Base-by-base conservation (phyloP, 2,329 filamentous ascomycete genomes). In the Tothia fuscella region DNA sequence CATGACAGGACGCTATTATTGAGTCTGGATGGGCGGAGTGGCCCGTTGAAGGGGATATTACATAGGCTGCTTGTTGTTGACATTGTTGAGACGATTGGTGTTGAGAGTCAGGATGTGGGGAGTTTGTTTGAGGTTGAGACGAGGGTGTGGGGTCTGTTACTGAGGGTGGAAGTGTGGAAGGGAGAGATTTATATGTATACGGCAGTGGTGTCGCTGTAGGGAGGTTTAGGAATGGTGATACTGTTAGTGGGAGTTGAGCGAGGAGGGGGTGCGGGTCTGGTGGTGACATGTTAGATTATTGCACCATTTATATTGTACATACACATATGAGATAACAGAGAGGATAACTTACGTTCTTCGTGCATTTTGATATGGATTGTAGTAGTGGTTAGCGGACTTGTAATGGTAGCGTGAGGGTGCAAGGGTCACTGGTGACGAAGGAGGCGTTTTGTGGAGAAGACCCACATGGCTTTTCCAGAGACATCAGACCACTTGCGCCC, bases 121-220 rank as follows among this genome's bases (percentile, higher is more conserved):
- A 71, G 50, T 75, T 38, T 48, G 53, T 62, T 49, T 47, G 51
- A 47, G 46, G 56, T 46, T 47, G 58, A n/a, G n/a, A n/a, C n/a
- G n/a, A n/a, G n/a, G n/a, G n/a, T n/a, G n/a, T n/a, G 44, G 50
- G 53, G 49, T 50, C 60, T 6, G 77, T 73, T 25, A 76, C 71
- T 1, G 83, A 82, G 1, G 77, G 77, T 0, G 91, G 89, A 0
- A 96, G 75, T 2, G 86, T 82, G 1, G 86, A 89, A 0, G 89
- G 85, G 56, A 96, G 80, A 9, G 78, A 74, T 58, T 88, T 89
- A 72, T 95, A 96, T 51, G 86, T 93, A 67, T 96, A 96, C 19
- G 91, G 89, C 6, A 98, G 76, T 0, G 88, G 94, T 16, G 88
- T 83, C 20, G 89, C 82, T 22, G 84, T 81, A 9, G 91, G 91